Base-by-base conservation (phyloP, 116 monocot species). In the Posidonia oceanica region DNA sequence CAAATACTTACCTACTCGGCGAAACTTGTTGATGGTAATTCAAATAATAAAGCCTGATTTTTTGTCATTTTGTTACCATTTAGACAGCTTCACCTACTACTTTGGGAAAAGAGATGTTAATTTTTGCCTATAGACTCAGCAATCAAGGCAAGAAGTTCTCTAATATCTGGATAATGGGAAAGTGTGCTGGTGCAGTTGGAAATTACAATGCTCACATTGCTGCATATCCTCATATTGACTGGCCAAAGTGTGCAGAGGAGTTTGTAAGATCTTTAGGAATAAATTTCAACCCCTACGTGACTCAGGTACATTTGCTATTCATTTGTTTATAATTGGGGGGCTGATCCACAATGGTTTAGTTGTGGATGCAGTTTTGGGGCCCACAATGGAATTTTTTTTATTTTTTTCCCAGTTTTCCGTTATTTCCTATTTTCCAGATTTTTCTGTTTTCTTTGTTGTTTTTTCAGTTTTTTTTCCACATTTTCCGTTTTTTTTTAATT, bases 121-220 rank as follows among this genome's bases (percentile, higher is more conserved):
- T 83, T 56, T 96, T 91, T 85, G 89, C 87, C 39, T 58, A 71
- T 41, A 88, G 96, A 77, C 72, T 96, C 53, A 76, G 78, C 69
- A 72, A 80, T 13, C 79, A 67, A 72, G 88, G 88, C 54, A 81
- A 82, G 68, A 75, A 70, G 39, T 70, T 91, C 29, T 63, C 84
- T 38, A 79, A 79, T 72, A 75, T 91, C 54, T 63, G 42, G 54
- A 75, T 96, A 72, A 60, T 87, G 73, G 96, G 96, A 36, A 96
- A 96, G 71, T 91, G 86, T 83, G 91, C 91, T 69, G 91, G 96
- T 81, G 96, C 96, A 36, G 96, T 96, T 78, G 96, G 96, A 75
- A 96, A 96, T 69, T 96, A 96, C 73, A 96, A 91, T 78, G 96
- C 96, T 58, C 88, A 95, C 71, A 88, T 84, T 64, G 78, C 80